Percentiles rank a stretch among this genome's conserved stretches.
Evolutionary conservation across 495 filamentous ascomycete genomes (phyloP).

Genomic region (Pseudomonodictys pantanalensis): DNA sequence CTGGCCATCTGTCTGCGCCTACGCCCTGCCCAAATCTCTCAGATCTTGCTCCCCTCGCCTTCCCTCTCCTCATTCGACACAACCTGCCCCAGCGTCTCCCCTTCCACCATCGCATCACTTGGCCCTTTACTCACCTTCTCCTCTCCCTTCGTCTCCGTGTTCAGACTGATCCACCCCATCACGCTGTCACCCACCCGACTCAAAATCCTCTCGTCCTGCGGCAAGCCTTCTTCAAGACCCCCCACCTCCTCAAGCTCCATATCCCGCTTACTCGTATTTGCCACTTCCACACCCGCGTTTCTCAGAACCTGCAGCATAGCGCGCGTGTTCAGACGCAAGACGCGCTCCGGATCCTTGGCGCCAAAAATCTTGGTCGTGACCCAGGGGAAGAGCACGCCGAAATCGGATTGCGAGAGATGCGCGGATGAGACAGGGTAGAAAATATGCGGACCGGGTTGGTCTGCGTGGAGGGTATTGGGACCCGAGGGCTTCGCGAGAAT

Average conservation of each 20-base stretch:
- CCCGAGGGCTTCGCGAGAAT: conserved; percentile 45
- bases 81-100: conserved; percentile 32
- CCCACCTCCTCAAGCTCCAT: conserved; percentile 38
- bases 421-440: conserved; percentile 63
- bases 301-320: conserved; percentile 62
- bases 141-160: conserved; percentile 6
- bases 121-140: conserved; percentile 20
- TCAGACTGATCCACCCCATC: conserved; percentile 30
- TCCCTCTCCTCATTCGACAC: background rate
- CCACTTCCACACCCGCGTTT: conserved; percentile 50
- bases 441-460: conserved; percentile 38
- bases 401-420: conserved; percentile 73
- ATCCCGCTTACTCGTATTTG: conserved; percentile 50
- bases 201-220: conserved; percentile 30
- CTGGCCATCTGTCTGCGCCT: background rate
- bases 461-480: conserved; percentile 3
- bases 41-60: background rate
- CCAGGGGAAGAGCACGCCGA: conserved; percentile 73
- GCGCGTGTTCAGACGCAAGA: conserved; percentile 60
- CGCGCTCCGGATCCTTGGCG: conserved; percentile 59
- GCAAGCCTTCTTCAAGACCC: background rate
- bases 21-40: background rate
- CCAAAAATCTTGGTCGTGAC: conserved; percentile 57
- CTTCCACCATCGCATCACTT: conserved; percentile 30
- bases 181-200: conserved; percentile 14